These are phyloP conservation scores for Kuraishia hungarica DNA, from an alignment of 805 yeast genomes.

Conservation along the genomic window DNA sequence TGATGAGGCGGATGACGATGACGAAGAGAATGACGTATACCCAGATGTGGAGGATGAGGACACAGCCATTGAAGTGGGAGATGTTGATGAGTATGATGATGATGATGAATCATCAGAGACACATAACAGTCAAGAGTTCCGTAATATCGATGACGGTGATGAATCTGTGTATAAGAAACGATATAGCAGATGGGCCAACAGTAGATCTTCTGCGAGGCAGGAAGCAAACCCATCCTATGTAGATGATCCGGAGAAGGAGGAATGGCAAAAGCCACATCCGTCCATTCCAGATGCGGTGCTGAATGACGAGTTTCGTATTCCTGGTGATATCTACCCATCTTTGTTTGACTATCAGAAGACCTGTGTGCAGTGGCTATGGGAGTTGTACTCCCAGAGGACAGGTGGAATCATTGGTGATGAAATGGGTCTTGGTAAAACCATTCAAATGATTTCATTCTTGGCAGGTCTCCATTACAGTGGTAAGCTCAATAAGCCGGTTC, in stretches of 20 bases:
- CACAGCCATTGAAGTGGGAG: not conserved
- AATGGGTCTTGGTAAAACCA: slow-evolving; percentile 96
- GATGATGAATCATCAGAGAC: not conserved
- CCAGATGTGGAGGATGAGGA: not conserved
- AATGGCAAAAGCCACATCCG: slow-evolving; percentile 77
- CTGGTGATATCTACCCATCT: slow-evolving; percentile 85
- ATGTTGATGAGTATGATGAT: not conserved
- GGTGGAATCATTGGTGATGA: slow-evolving; percentile 98
- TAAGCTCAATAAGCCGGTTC: slow-evolving; percentile 62
- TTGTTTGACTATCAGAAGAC: slow-evolving; percentile 92
- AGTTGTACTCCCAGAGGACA: slow-evolving; percentile 75
- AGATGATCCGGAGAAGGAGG: slow-evolving; percentile 28
- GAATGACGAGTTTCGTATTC: slow-evolving; percentile 62
- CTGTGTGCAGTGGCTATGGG: slow-evolving; percentile 97
- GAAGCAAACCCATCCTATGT: slow-evolving; percentile 17
- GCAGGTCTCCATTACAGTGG: slow-evolving; percentile 88
- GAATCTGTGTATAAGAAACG: slow-evolving; percentile 55
- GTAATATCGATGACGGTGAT: slow-evolving; percentile 75
- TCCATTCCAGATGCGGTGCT: slow-evolving; percentile 64
- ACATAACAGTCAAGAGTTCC: slow-evolving; percentile 18
- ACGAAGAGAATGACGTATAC: slow-evolving; percentile 4
- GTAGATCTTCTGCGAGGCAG: slow-evolving; percentile 37
- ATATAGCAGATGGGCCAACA: slow-evolving; percentile 47
- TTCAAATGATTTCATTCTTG: slow-evolving; percentile 82
- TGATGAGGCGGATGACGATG: slow-evolving; percentile 10